phyloP scores from a whole-genome alignment of 2,329 filamentous ascomycete species.

The Neofusicoccum kwambonambiense region DNA sequence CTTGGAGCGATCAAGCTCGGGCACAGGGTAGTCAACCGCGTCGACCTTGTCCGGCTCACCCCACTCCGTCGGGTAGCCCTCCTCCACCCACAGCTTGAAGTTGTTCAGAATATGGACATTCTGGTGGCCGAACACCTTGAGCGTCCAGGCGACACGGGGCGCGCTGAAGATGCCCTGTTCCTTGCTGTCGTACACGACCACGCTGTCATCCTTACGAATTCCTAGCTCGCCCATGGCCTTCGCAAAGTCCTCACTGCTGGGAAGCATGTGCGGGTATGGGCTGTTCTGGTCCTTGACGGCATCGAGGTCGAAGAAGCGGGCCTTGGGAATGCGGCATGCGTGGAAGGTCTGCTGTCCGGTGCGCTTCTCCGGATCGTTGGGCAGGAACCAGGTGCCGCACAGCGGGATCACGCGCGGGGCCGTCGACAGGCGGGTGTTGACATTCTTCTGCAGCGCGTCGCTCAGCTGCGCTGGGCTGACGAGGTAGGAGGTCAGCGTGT shows the following conservation, averaged over 20 bases:
- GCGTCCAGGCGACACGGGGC: slow-evolving; percentile 89
- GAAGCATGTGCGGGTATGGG: slow-evolving; percentile 96
- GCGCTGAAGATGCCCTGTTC: slow-evolving; percentile 94
- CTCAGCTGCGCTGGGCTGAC: slow-evolving; percentile 81
- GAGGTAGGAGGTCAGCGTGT: slow-evolving; percentile 73
- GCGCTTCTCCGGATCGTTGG: slow-evolving; percentile 74
- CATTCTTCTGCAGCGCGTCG: slow-evolving; percentile 78
- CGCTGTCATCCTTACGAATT: slow-evolving; percentile 79
- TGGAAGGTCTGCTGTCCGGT: slow-evolving; percentile 79
- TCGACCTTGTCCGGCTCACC: slow-evolving; percentile 60
- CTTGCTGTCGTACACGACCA: slow-evolving; percentile 91
- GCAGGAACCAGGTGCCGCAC: slow-evolving; percentile 94
- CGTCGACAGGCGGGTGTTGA: slow-evolving; percentile 74
- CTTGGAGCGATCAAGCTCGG: slow-evolving; percentile 53
- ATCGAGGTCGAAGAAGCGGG: slow-evolving; percentile 96
- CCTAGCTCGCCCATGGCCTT: slow-evolving; percentile 86
- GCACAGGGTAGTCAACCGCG: slow-evolving; percentile 42
- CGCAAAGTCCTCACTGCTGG: slow-evolving; percentile 75
- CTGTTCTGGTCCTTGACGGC: slow-evolving; percentile 83
- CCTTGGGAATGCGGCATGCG: slow-evolving; percentile 78
- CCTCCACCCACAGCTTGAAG: slow-evolving; percentile 87
- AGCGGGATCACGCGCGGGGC: slow-evolving; percentile 82
- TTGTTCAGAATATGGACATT: slow-evolving; percentile 93
- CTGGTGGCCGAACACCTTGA: slow-evolving; percentile 84
- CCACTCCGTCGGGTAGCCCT: slow-evolving; percentile 78